phyloP scores from a whole-genome alignment of 1,284 basidiomycete genomes.

The Earliella scabrosa region DNA sequence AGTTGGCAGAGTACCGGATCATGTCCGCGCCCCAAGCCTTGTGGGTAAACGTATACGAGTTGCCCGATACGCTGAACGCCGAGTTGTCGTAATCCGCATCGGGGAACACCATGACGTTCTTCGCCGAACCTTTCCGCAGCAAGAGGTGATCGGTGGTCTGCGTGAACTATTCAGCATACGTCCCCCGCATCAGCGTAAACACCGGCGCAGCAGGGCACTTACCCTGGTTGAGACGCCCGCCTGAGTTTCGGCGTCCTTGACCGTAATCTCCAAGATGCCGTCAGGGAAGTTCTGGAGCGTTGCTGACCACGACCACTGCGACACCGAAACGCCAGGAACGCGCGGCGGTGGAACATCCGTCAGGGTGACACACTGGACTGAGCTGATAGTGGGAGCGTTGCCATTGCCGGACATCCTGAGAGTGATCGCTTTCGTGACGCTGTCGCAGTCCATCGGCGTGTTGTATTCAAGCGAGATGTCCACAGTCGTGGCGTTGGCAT shows the following conservation, averaged over 20 bases:
- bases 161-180: neutral
- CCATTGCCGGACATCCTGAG: constrained; percentile 73
- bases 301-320: constrained; percentile 73
- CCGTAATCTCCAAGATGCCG: constrained; percentile 76
- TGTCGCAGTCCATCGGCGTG: constrained; percentile 71
- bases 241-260: constrained; percentile 58
- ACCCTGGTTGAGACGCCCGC: constrained; percentile 58
- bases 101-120: constrained; percentile 86
- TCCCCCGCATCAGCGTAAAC: neutral
- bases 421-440: constrained; percentile 63
- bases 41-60: constrained; percentile 78
- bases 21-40: constrained; percentile 85
- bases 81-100: constrained; percentile 74
- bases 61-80: constrained; percentile 64
- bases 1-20: constrained; percentile 87
- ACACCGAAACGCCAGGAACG: constrained; percentile 58
- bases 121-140: constrained; percentile 73
- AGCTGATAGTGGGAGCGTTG: constrained; percentile 54
- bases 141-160: constrained; percentile 76
- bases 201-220: constrained; percentile 29
- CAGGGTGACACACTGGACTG: constrained; percentile 52
- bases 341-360: constrained; percentile 48
- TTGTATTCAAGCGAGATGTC: constrained; percentile 82
- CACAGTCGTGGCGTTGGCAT: constrained; percentile 62
- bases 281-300: constrained; percentile 77